These are phyloP conservation scores for Lepidium africanum DNA, from an alignment of 345 rosid genomes.

Conservation along the genomic window DNA sequence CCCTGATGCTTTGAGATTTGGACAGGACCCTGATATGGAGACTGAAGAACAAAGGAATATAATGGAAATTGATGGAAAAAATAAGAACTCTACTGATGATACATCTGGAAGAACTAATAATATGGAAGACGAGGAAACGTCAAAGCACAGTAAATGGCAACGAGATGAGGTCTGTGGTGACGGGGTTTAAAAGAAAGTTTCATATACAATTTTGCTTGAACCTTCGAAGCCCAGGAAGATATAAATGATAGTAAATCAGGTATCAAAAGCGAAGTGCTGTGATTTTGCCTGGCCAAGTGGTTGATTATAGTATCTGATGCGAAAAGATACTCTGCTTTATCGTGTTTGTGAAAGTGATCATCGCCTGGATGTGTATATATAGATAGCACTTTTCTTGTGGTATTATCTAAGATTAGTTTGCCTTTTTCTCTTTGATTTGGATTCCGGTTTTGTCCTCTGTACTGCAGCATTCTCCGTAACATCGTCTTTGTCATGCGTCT, in stretches of 20 bases:
- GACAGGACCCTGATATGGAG: constrained; percentile 37
- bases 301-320: neutral
- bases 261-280: neutral
- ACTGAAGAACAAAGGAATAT: constrained; percentile 44
- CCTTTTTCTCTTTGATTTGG: neutral
- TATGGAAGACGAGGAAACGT: constrained; percentile 56
- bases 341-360: neutral
- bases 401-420: neutral
- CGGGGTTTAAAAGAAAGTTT: constrained; percentile 54
- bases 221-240: constrained; percentile 9
- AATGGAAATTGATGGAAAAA: constrained; percentile 57
- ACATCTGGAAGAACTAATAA: constrained; percentile 44
- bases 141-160: constrained; percentile 48
- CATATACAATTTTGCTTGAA: constrained; percentile 24
- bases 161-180: constrained; percentile 45
- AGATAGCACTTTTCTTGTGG: neutral
- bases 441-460: neutral
- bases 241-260: constrained; percentile 2
- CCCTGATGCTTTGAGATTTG: constrained; percentile 46
- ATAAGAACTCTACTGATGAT: constrained; percentile 48
- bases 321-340: neutral
- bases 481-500: neutral
- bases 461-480: neutral
- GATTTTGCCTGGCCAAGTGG: neutral
- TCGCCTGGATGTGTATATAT: constrained; percentile 3